phyloP scores from a whole-genome alignment of 768 basidiomycete genomes.

The Psilocybe cyanescens region DNA sequence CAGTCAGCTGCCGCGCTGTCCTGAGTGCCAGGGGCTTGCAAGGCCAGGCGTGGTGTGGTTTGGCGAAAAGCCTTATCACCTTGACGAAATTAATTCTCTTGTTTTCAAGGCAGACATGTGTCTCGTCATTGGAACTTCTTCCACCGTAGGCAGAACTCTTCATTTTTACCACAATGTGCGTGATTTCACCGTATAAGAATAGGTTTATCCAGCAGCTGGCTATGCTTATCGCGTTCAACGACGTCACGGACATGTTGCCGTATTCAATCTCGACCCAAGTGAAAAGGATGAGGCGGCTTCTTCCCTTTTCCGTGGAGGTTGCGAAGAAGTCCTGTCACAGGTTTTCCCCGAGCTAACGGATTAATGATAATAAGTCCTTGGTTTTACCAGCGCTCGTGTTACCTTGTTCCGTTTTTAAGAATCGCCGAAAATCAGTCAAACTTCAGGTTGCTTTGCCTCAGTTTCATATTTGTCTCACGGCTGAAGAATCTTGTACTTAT shows the following conservation, averaged over 20 bases:
- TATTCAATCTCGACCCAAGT: conserved; percentile 42
- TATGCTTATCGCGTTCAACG: conserved; percentile 34
- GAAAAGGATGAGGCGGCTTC: conserved; percentile 42
- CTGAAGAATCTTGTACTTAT: too few relatives aligned
- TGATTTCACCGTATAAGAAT: neutral
- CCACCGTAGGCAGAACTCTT: conserved; percentile 27
- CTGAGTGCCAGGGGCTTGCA: conserved; percentile 29
- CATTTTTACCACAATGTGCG: neutral
- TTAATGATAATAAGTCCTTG: too few relatives aligned
- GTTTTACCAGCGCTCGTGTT: too few relatives aligned
- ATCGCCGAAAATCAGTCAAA: too few relatives aligned
- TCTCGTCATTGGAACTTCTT: conserved; percentile 43
- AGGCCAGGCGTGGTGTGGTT: conserved; percentile 50
- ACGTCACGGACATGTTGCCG: conserved; percentile 39
- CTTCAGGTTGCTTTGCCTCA: too few relatives aligned
- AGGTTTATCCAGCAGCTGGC: conserved; percentile 41
- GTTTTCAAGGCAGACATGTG: conserved; percentile 14
- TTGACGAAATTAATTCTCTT: conserved; percentile 33
- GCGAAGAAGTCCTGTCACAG: conserved; percentile 32
- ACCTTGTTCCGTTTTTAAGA: too few relatives aligned
- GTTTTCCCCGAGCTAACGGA: conserved; percentile 12
- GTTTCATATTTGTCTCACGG: too few relatives aligned
- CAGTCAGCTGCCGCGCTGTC: conserved; percentile 2
- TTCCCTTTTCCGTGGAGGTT: conserved; percentile 51
- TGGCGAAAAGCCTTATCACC: conserved; percentile 35